A percentile compares a stretch with the other conserved stretches of the same genome.
Conservation (phyloP, 2,329 filamentous ascomycete genomes). For the Zymoseptoria crescenta region DNA sequence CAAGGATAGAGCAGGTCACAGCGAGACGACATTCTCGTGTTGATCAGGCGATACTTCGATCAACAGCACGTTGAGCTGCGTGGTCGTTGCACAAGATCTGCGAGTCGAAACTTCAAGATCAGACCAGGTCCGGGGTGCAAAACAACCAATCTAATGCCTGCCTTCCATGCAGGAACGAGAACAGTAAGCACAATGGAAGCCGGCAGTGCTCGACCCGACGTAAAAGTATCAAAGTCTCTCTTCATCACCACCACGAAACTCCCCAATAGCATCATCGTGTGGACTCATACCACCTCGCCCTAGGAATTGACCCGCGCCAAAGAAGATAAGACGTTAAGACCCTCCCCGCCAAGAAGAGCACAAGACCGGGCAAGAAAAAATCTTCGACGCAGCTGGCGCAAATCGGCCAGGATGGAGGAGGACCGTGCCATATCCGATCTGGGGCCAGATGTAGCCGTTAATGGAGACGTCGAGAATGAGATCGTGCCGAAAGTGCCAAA, state of each 20-base stretch:
- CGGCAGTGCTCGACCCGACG: background rate
- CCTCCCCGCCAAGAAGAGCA: background rate
- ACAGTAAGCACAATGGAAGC: background rate
- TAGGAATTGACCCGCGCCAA: background rate
- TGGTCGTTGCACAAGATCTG: background rate
- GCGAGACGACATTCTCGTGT: background rate
- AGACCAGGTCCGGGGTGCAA: background rate
- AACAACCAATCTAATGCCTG: background rate
- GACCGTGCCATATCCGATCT: slow-evolving; percentile 64
- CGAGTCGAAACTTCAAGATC: background rate
- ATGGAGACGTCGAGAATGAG: slow-evolving; percentile 43
- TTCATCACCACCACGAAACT: background rate
- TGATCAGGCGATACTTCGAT: background rate
- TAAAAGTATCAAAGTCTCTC: background rate
- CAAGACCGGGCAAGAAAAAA: background rate
- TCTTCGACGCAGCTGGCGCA: background rate
- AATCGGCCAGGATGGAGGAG: slow-evolving; percentile 58
- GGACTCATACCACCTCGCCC: background rate
- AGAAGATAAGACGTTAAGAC: background rate
- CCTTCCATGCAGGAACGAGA: background rate
- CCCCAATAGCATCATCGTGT: background rate
- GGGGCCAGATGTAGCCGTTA: slow-evolving; percentile 59
- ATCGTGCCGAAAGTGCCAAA: slow-evolving; percentile 62
- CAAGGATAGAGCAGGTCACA: background rate
- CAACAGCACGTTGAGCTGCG: background rate